Evolutionary conservation across 352 stramenopile species (phyloP).

Genomic region (Phytophthora hybrid): DNA sequence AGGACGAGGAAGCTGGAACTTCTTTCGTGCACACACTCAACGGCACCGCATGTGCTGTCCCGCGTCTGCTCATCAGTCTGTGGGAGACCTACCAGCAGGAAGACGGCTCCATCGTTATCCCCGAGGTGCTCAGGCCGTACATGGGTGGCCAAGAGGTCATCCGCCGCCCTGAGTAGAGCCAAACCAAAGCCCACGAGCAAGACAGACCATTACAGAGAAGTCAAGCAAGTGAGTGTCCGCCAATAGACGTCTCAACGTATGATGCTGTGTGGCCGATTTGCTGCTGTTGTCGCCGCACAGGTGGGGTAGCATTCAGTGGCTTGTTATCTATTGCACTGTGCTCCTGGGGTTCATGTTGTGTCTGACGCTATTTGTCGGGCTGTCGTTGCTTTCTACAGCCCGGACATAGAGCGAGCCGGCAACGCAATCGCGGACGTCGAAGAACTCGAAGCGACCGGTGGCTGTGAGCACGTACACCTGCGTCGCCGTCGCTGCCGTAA

Average conservation of each 20-base stretch:
- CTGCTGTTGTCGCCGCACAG: conserved; percentile 20
- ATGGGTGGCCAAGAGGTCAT: conserved; percentile 83
- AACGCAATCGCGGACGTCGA: conserved; percentile 60
- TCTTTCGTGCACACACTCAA: conserved; percentile 92
- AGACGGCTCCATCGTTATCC: conserved; percentile 83
- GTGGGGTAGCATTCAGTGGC: conserved; percentile 23
- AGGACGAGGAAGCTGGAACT: conserved; percentile 53
- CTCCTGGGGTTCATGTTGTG: conserved; percentile 8
- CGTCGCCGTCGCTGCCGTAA: conserved; percentile 56
- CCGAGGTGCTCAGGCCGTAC: conserved; percentile 80
- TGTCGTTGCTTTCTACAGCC: conserved; percentile 26
- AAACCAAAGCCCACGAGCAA: conserved; percentile 4
- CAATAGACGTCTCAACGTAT: conserved; percentile 31
- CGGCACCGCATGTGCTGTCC: conserved; percentile 84
- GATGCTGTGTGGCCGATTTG: conserved; percentile 20
- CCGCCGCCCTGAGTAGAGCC: conserved; percentile 29
- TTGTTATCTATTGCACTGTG: conserved; percentile 31
- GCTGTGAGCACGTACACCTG: conserved; percentile 56
- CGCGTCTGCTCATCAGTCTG: conserved; percentile 85
- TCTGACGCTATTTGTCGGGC: conserved; percentile 21
- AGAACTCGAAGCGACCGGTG: conserved; percentile 48
- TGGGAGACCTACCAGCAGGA: conserved; percentile 87
- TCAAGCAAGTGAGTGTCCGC: conserved; percentile 17
- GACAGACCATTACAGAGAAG: conserved; percentile 21
- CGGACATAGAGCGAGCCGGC: conserved; percentile 41